Evolutionary conservation across 2,329 filamentous ascomycete genomes (phyloP), one percentile per base, ranked within the genome.

Genomic region (Aspergillus brunneoviolaceus): DNA sequence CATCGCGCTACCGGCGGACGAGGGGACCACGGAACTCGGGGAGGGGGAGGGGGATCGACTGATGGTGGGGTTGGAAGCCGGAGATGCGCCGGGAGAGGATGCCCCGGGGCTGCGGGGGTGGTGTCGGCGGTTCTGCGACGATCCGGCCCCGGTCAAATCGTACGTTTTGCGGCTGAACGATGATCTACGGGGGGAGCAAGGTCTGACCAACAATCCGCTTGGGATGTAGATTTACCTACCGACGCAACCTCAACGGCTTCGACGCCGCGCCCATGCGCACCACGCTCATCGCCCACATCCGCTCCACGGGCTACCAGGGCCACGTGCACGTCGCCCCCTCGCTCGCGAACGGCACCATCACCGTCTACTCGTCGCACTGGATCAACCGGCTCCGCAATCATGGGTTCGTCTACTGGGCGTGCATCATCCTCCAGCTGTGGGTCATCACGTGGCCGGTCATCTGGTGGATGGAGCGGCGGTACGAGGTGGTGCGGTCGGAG

Each of bases 391-490:
- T 74, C 1, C 74, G 76, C n/a, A 67, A 69, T 6, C 75, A 75
- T 55, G 35, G 19, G 6, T 71, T 65, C 39, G 64, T 76, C 6
- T 78, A 71, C 67, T 77, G 70, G 70, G 10, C 49, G 3, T 71
- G 71, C 31, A 69, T 77, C 12, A 65, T 78, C 39, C 65, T 76
- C 5, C 76, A 77, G 56, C 68, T 78, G 6, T 78, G 76, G 76
- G 69, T 77, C 50, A 63, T 78, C 53, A 68, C 74, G 5, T 78
- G 76, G 75, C 76, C 76, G 0, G 60, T 76, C 1, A 74, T 78
- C 50, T 71, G 71, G 63, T 55, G 76, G 1, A 58, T 77, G 35
- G 76, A 78, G 55, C 72, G 69, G 35, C 70, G 72, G 0, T 77
- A 77, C 51, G 72, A 75, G 21, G 61, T 76, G 2, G 69, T 71